Evolutionary conservation across 2,329 filamentous ascomycete species (phyloP).

Genomic region (Fusarium floridanum): DNA sequence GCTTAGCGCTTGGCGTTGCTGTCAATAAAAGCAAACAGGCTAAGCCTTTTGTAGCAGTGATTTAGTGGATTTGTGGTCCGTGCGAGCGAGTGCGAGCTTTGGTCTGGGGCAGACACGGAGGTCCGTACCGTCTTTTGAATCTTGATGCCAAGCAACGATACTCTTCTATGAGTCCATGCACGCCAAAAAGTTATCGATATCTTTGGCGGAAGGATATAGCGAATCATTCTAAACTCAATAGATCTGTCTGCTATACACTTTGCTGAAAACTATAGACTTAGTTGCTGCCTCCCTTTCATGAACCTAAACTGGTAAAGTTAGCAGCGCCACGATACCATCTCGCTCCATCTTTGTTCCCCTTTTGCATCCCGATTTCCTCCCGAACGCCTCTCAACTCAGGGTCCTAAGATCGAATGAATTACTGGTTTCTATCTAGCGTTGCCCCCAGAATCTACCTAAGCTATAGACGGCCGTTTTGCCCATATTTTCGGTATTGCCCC

Average conservation of each 20-base stretch:
- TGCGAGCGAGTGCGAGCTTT: conserved; percentile 29
- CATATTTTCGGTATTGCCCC: background rate
- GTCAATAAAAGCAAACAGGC: background rate
- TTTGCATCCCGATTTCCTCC: background rate
- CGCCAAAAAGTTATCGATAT: background rate
- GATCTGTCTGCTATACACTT: background rate
- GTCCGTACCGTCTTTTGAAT: background rate
- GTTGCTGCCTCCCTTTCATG: background rate
- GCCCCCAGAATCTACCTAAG: background rate
- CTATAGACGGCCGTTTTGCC: background rate
- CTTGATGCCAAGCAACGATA: background rate
- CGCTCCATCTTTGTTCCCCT: background rate
- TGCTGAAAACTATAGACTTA: background rate
- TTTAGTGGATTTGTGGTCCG: conserved; percentile 2
- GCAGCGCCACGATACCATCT: background rate
- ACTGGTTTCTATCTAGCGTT: conserved; percentile 24
- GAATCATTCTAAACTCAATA: background rate
- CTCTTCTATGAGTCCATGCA: background rate
- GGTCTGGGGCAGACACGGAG: background rate
- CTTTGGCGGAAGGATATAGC: background rate
- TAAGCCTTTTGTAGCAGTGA: background rate
- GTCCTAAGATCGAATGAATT: conserved; percentile 11
- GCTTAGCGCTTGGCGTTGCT: background rate
- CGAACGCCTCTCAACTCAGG: background rate
- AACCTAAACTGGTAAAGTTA: background rate